phyloP scores from a whole-genome alignment of 2,329 filamentous ascomycete genomes.

The Trichoderma koningii region DNA sequence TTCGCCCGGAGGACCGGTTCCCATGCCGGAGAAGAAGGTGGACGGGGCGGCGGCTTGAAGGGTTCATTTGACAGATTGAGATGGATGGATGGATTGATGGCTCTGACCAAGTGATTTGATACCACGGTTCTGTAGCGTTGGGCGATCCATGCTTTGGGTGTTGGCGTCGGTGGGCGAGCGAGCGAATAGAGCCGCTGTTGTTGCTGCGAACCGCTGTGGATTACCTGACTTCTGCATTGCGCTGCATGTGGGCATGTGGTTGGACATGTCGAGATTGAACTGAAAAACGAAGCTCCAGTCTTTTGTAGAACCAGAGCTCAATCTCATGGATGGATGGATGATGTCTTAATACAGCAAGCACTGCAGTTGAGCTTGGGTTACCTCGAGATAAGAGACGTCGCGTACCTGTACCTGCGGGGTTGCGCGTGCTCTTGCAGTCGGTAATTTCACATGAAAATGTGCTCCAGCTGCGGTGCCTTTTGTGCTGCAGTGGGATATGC shows the following conservation, averaged over 20 bases:
- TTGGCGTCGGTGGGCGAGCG: constrained; percentile 9
- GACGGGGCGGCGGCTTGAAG: neutral
- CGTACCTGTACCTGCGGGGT: constrained; percentile 12
- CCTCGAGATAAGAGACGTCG: neutral
- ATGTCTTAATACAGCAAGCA: neutral
- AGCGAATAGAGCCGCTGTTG: constrained; percentile 19
- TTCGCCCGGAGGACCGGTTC: constrained; percentile 73
- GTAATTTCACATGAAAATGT: constrained; percentile 19
- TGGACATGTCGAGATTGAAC: no score
- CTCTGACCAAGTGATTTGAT: constrained; percentile 17
- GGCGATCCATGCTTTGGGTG: constrained; percentile 4
- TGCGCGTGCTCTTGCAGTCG: constrained; percentile 13
- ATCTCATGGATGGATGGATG: neutral
- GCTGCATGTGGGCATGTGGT: neutral
- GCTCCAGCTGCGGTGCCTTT: neutral
- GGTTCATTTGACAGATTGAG: neutral
- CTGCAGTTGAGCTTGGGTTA: neutral
- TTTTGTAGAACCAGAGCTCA: neutral
- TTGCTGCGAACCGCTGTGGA: neutral
- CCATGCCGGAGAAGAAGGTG: constrained; percentile 50
- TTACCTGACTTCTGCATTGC: neutral
- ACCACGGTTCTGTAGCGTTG: constrained; percentile 19
- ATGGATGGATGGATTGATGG: neutral
- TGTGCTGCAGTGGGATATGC: constrained; percentile 4
- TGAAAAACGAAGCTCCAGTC: neutral